A percentile compares a stretch with the other conserved stretches of the same genome.
Evolutionary conservation across 2,329 filamentous ascomycete species (phyloP).

Genomic region (Colletotrichum orchidophilum): DNA sequence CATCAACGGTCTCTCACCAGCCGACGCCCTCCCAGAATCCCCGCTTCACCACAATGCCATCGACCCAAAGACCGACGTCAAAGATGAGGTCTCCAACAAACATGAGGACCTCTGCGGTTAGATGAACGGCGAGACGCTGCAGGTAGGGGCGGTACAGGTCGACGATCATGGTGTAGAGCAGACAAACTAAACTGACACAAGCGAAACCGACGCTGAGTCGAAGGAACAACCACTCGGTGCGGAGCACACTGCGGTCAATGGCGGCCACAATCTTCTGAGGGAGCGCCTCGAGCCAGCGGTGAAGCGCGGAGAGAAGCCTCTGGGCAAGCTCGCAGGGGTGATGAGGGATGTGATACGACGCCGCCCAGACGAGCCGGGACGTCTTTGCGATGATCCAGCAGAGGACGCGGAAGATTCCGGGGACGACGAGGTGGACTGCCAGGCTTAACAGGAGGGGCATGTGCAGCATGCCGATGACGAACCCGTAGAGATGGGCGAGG

Average conservation of each 20-base stretch:
- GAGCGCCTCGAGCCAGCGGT: not conserved
- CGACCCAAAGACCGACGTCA: not conserved
- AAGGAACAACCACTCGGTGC: slow-evolving; percentile 2
- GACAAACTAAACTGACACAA: slow-evolving; percentile 32
- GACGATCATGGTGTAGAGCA: slow-evolving; percentile 34
- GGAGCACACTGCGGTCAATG: not conserved
- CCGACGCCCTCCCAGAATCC: not conserved
- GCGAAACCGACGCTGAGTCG: slow-evolving; percentile 21
- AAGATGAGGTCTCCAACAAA: slow-evolving; percentile 1
- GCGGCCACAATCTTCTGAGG: not conserved
- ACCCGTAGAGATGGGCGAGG: slow-evolving; percentile 24
- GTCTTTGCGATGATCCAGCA: not conserved
- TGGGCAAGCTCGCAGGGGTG: not conserved
- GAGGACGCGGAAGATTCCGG: not conserved
- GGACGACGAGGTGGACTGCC: not conserved
- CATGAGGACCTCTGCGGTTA: not conserved
- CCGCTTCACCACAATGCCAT: not conserved
- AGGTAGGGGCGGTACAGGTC: not conserved
- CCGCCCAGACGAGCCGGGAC: not conserved
- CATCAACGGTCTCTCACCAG: not conserved
- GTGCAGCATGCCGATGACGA: slow-evolving; percentile 18
- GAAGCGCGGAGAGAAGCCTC: not conserved
- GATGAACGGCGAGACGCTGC: not conserved
- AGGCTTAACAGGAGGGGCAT: not conserved
- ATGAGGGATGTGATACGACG: not conserved